These are phyloP conservation scores for Coemansia sp. DNA, from an alignment of 192 early-diverging fungal genomes.

Conservation along the genomic window DNA sequence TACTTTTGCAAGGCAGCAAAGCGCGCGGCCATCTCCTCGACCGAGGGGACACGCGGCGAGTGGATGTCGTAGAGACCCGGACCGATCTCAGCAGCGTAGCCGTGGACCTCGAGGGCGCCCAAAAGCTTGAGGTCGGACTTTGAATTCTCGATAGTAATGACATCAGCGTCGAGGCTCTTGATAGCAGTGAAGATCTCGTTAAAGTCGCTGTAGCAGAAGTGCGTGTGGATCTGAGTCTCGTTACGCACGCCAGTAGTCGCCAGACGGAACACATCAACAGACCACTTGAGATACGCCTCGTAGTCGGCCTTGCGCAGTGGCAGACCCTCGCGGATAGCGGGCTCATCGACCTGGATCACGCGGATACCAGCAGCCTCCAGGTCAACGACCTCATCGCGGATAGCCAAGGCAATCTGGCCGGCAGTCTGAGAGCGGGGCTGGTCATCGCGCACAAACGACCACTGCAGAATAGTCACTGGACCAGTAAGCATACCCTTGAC, in stretches of 20 bases:
- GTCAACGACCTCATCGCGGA: constrained; percentile 95
- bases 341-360: constrained; percentile 98
- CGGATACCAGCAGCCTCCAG: constrained; percentile 91
- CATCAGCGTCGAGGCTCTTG: constrained; percentile 91
- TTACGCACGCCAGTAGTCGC: constrained; percentile 84
- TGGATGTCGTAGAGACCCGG: constrained; percentile 99
- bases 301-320: constrained; percentile 89
- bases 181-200: constrained; percentile 98
- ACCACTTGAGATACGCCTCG: constrained; percentile 93
- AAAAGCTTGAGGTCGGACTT: constrained; percentile 97
- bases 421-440: constrained; percentile 83
- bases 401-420: constrained; percentile 90
- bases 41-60: constrained; percentile 93
- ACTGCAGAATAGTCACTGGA: constrained; percentile 96
- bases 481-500: constrained; percentile 99
- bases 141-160: constrained; percentile 97
- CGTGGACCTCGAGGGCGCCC: constrained; percentile 78
- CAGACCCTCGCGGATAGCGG: constrained; percentile 98
- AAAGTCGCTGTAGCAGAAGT: constrained; percentile 99
- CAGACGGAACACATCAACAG: constrained; percentile 91
- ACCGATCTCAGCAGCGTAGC: constrained; percentile 90
- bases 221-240: constrained; percentile 95
- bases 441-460: constrained; percentile 99
- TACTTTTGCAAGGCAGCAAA: constrained; percentile 84
- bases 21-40: constrained; percentile 86